Percentiles rank a stretch among this genome's conserved stretches.
phyloP scores from a whole-genome alignment of 179 eudicot species.

The Silene coronaria region DNA sequence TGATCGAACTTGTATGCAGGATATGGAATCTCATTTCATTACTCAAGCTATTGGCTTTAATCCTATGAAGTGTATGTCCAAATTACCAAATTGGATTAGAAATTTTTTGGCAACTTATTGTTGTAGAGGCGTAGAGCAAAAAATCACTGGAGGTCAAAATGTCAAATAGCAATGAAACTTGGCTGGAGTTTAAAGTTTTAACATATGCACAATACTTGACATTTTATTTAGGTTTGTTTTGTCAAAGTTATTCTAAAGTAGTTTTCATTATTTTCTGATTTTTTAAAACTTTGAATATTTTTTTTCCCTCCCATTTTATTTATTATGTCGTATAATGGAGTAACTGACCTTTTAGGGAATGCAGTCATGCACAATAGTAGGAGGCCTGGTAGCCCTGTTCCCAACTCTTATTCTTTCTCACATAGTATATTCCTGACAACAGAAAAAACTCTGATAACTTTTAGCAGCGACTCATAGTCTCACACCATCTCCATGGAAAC shows the following conservation, averaged over 20 bases:
- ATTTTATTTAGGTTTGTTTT: background rate
- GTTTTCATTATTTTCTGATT: too few relatives aligned
- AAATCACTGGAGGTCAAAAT: background rate
- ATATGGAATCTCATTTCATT: background rate
- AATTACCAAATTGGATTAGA: background rate
- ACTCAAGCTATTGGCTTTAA: background rate
- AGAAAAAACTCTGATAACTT: background rate
- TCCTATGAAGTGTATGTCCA: background rate
- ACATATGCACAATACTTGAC: background rate
- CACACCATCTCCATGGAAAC: background rate
- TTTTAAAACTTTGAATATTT: background rate
- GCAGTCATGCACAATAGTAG: background rate
- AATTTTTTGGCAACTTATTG: background rate
- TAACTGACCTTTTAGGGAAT: background rate
- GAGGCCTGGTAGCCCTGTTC: background rate
- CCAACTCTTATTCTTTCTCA: background rate
- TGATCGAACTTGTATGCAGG: background rate
- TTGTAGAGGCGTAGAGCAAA: background rate
- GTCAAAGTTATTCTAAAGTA: background rate
- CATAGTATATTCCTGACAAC: background rate
- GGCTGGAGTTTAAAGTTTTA: background rate
- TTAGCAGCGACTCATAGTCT: background rate
- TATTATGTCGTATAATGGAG: background rate
- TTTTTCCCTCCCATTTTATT: background rate
- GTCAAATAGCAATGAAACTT: background rate